Conservation (phyloP, 164 flowering plant species). For the Stephania japonica region DNA sequence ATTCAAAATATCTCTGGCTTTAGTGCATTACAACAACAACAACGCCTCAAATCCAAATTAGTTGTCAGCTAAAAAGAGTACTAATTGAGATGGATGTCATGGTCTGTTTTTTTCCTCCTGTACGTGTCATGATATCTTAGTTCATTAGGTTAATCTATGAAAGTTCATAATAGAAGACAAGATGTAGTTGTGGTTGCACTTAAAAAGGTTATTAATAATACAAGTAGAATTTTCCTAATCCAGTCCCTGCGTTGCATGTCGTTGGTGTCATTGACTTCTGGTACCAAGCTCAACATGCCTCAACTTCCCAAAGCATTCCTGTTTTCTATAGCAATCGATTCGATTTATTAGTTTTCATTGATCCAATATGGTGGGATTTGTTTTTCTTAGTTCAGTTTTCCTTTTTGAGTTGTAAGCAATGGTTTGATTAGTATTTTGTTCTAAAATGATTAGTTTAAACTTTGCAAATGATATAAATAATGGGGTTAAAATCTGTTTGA, state of each 20-base stretch:
- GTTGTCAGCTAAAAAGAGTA: too few species aligned
- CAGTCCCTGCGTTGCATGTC: too few species aligned
- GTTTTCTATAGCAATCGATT: not conserved
- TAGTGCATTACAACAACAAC: too few species aligned
- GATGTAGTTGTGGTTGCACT: not conserved
- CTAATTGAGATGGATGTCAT: not conserved
- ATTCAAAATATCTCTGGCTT: not conserved
- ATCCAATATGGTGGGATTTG: not conserved
- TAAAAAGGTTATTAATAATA: not conserved
- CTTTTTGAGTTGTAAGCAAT: not conserved
- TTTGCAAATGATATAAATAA: not conserved
- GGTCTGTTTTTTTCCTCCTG: not conserved
- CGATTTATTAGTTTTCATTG: not conserved
- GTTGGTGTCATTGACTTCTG: not conserved
- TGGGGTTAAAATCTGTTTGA: not conserved
- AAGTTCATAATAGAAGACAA: not conserved
- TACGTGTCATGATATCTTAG: not conserved
- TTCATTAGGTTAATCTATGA: slow-evolving; percentile 2
- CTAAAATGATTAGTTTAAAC: not conserved
- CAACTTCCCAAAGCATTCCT: not conserved
- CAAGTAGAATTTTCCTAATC: too few species aligned
- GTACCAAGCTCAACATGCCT: not conserved
- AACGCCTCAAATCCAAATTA: too few species aligned
- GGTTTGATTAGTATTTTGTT: not conserved
- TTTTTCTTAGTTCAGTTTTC: not conserved